A percentile compares a stretch with the other conserved stretches of the same genome.
Conservation (phyloP, 352 stramenopile genomes). For the Phytophthora podocarpi region DNA sequence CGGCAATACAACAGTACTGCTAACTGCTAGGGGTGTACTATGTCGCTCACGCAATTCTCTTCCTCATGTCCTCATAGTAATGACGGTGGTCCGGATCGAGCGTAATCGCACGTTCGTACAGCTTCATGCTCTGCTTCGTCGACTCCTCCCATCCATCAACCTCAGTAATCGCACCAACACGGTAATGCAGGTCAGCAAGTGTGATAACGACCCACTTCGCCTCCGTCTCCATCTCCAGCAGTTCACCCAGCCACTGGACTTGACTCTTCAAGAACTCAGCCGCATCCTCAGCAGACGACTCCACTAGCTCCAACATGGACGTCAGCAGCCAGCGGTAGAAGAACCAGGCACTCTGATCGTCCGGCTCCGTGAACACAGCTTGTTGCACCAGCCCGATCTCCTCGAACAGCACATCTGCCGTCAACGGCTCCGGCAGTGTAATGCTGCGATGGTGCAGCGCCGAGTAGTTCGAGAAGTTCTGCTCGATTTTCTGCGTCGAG, state of each 20-base stretch:
- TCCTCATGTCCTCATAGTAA: slow-evolving; percentile 70
- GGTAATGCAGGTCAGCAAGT: slow-evolving; percentile 50
- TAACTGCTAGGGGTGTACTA: no score
- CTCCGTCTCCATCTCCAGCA: slow-evolving; percentile 82
- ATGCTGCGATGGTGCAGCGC: slow-evolving; percentile 76
- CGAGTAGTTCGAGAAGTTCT: slow-evolving; percentile 99
- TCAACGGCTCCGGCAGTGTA: slow-evolving; percentile 51
- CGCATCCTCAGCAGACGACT: slow-evolving; percentile 45
- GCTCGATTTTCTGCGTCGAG: slow-evolving; percentile 94
- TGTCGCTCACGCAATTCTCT: slow-evolving; percentile 1
- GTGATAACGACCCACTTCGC: slow-evolving; percentile 75
- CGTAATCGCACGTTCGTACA: slow-evolving; percentile 60
- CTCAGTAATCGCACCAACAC: slow-evolving; percentile 35
- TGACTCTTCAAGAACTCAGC: slow-evolving; percentile 70
- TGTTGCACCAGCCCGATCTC: slow-evolving; percentile 92
- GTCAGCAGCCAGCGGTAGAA: slow-evolving; percentile 96
- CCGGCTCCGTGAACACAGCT: slow-evolving; percentile 98
- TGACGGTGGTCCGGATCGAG: slow-evolving; percentile 61
- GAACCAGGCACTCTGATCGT: slow-evolving; percentile 99
- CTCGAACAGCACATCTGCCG: slow-evolving; percentile 56
- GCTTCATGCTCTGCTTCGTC: slow-evolving; percentile 46
- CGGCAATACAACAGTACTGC: no score
- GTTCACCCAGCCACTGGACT: slow-evolving; percentile 77
- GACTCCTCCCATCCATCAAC: slow-evolving; percentile 29
- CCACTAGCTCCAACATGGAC: slow-evolving; percentile 63